phyloP scores from a whole-genome alignment of 2,329 filamentous ascomycete species.

The Cladosporium sp. region DNA sequence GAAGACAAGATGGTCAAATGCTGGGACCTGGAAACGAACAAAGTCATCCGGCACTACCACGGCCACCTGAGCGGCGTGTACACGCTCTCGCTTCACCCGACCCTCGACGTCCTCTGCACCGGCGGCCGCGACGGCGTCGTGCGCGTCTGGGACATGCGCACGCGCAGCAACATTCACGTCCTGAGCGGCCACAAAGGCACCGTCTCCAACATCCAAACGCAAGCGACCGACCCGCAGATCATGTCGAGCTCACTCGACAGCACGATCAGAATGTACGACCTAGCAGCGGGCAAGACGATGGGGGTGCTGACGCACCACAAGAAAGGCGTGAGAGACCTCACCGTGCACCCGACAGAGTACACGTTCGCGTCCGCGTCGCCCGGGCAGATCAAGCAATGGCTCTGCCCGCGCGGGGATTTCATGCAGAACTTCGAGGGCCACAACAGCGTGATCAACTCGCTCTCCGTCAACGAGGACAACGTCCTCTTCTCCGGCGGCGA shows the following conservation, averaged over 20 bases:
- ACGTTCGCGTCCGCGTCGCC: slow-evolving; percentile 93
- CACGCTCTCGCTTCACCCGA: slow-evolving; percentile 87
- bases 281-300: slow-evolving; percentile 95
- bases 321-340: slow-evolving; percentile 84
- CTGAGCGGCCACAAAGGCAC: slow-evolving; percentile 87
- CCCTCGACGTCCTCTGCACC: slow-evolving; percentile 89
- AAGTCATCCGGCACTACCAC: slow-evolving; percentile 97
- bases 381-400: slow-evolving; percentile 98
- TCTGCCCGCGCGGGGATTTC: slow-evolving; percentile 94
- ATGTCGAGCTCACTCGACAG: slow-evolving; percentile 91
- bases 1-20: slow-evolving; percentile 99
- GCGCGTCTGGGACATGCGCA: slow-evolving; percentile 98
- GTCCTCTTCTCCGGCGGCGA: slow-evolving; percentile 93
- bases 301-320: slow-evolving; percentile 97
- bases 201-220: slow-evolving; percentile 82
- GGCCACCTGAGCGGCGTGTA: slow-evolving; percentile 96
- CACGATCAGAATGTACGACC: slow-evolving; percentile 89
- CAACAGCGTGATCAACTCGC: slow-evolving; percentile 91
- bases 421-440: slow-evolving; percentile 99
- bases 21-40: slow-evolving; percentile 99
- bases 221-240: slow-evolving; percentile 94
- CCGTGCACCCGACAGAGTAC: slow-evolving; percentile 85
- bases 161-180: slow-evolving; percentile 91
- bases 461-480: slow-evolving; percentile 91
- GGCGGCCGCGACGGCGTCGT: slow-evolving; percentile 93